These are phyloP conservation scores for Xylaria palmicola DNA, from an alignment of 495 filamentous ascomycete species.

Conservation along the genomic window DNA sequence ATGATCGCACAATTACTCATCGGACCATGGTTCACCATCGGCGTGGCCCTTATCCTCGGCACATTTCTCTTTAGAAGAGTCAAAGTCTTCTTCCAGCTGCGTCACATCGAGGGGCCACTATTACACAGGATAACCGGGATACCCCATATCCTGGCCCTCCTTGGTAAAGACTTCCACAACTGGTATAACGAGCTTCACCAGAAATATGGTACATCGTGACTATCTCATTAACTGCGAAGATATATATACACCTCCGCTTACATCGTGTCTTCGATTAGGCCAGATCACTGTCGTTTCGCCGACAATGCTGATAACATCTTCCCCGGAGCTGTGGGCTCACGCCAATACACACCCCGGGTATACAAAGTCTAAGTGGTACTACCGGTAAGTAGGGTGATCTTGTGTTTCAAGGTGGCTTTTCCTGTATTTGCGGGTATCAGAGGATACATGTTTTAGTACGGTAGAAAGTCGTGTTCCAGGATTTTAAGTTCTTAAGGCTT, in stretches of 20 bases:
- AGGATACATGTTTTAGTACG: too few species aligned
- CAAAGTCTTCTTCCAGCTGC: not conserved
- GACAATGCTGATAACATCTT: not conserved
- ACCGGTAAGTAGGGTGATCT: conserved; percentile 11
- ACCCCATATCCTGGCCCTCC: not conserved
- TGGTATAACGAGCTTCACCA: not conserved
- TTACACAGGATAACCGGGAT: not conserved
- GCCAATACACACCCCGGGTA: conserved; percentile 22
- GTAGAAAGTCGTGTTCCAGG: too few species aligned
- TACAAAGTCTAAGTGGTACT: conserved; percentile 31
- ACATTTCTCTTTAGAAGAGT: not conserved
- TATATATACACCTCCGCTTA: not conserved
- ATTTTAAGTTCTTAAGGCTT: too few species aligned
- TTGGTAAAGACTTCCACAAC: not conserved
- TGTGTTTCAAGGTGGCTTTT: too few species aligned
- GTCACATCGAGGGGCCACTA: not conserved
- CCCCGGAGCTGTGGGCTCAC: conserved; percentile 3
- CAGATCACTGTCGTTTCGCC: not conserved
- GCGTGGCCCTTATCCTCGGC: not conserved
- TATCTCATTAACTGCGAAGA: not conserved
- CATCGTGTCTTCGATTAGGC: not conserved
- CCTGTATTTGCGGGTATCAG: too few species aligned
- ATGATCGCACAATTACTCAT: not conserved
- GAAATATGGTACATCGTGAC: conserved; percentile 4
- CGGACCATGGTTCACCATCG: not conserved